Percentiles rank a stretch among this genome's conserved stretches.
Conservation (phyloP, 2,329 filamentous ascomycete genomes). For the Colletotrichum echinochloae region DNA sequence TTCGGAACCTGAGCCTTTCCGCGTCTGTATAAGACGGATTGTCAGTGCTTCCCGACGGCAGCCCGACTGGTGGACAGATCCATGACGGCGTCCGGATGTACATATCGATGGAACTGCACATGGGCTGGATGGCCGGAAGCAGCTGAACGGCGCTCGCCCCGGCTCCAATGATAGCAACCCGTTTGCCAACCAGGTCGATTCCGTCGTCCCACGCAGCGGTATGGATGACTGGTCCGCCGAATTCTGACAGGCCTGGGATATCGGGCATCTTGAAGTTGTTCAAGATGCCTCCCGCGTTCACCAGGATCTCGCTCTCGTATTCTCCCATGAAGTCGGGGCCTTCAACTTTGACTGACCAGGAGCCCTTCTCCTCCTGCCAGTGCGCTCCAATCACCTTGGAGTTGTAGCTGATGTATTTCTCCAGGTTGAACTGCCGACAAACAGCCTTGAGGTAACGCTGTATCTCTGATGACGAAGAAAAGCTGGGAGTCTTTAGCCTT, state of each 20-base stretch:
- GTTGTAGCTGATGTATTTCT: slow-evolving; percentile 46
- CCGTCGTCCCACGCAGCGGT: slow-evolving; percentile 58
- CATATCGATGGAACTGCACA: slow-evolving; percentile 54
- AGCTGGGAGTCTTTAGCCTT: slow-evolving; percentile 41
- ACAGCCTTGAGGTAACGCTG: slow-evolving; percentile 55
- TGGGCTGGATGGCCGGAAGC: slow-evolving; percentile 55
- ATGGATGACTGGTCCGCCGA: slow-evolving; percentile 59
- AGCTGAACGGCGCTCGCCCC: slow-evolving; percentile 54
- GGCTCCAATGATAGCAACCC: slow-evolving; percentile 53
- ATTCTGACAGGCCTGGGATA: slow-evolving; percentile 59
- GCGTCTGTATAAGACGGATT: slow-evolving; percentile 36
- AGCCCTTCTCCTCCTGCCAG: slow-evolving; percentile 51
- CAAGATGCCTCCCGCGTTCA: slow-evolving; percentile 43
- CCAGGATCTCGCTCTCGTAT: slow-evolving; percentile 40
- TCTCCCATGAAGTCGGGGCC: slow-evolving; percentile 2
- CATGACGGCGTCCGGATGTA: slow-evolving; percentile 61
- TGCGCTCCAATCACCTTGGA: slow-evolving; percentile 44
- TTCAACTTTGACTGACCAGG: slow-evolving; percentile 49
- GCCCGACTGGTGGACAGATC: slow-evolving; percentile 52
- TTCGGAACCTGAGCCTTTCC: slow-evolving; percentile 9
- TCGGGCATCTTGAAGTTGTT: slow-evolving; percentile 59
- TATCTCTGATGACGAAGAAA: slow-evolving; percentile 54
- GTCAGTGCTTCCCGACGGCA: slow-evolving; percentile 7
- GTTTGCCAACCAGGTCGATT: slow-evolving; percentile 50
- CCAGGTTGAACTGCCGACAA: slow-evolving; percentile 49